Evolutionary conservation across 768 basidiomycete genomes (phyloP).

Genomic region (Boletus sp.): DNA sequence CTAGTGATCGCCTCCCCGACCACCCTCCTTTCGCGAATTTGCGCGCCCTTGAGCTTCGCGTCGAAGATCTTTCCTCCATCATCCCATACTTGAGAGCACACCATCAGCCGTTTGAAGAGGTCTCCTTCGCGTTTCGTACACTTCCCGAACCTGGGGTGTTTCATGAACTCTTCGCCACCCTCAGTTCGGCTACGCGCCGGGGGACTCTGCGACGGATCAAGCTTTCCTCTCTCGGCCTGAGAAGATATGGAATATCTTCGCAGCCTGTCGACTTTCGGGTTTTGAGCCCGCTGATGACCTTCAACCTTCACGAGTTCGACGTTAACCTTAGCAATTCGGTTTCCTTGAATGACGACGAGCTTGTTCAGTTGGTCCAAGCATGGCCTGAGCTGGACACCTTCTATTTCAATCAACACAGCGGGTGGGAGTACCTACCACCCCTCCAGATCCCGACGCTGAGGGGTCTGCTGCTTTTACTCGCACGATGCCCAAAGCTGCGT

Average conservation of each 20-base stretch:
- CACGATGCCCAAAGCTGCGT: neutral
- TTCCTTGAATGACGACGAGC: conserved; percentile 5
- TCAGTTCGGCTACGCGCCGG: neutral
- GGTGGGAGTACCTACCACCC: neutral
- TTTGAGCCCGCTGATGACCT: conserved; percentile 1
- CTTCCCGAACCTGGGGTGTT: neutral
- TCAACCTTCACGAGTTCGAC: neutral
- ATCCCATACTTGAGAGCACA: conserved; percentile 2
- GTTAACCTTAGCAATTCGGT: neutral
- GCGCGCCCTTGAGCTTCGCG: neutral
- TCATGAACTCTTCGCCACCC: conserved; percentile 3
- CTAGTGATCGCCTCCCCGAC: neutral
- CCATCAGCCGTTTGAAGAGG: conserved; percentile 5
- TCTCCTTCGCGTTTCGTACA: neutral
- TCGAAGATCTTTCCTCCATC: conserved; percentile 4
- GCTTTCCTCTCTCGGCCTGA: neutral
- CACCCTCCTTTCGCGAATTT: conserved; percentile 6
- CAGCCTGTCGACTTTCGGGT: neutral
- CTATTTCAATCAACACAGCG: neutral
- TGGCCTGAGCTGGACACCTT: conserved; percentile 5
- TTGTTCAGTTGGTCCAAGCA: neutral
- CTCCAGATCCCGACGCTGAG: conserved; percentile 1
- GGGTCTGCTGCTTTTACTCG: conserved; percentile 3
- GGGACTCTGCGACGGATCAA: neutral
- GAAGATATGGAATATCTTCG: neutral